Evolutionary conservation across 192 early-diverging fungal genomes (phyloP), one percentile per base, ranked within the genome.

Genomic region (Rhizophagus clarus): DNA sequence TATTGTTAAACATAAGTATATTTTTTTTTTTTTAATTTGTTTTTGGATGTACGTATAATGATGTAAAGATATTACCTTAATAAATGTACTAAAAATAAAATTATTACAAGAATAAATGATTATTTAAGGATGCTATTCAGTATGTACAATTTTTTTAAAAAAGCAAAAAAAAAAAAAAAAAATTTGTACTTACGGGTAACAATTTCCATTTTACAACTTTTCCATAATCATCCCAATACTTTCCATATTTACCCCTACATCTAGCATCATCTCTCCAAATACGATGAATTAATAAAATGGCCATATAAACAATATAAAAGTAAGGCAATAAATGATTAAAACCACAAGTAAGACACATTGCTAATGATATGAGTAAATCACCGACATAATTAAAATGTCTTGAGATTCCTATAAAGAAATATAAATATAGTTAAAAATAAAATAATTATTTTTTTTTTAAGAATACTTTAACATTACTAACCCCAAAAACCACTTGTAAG

Each of bases 351-450:
- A 93, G 83, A 83, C 94, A 95, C 85, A 92, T 89, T 61, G 93
- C 92, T 47, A 89, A 80, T 11, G 89, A 92, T 74, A 94, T 92
- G 75, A 91, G 75, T 31, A 95, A 83, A 73, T 95, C 94, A 47
- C 93, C 94, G 20, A 93, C 87, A 86, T 95, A 95, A 86, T 95
- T 95, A 83, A 93, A 93, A 88, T 95, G 94, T 69, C 93, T 87
- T n/a, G 93, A 91, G 68, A 94, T 81, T 17, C 80, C 80, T 81
- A 66, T 47, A 42, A 56, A 17, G 47, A 9, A 29, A 24, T 51
- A 29, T 11, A 77, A 3, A 32, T 10, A 56, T 22, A 67, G 5
- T 22, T 56, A 29, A 8, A 5, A 40, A 40, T 0, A 40, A 26
- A 29, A 81, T 22, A 40, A 24, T n/a, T 20, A 37, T 31, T 6